phyloP scores from a whole-genome alignment of 2,329 filamentous ascomycete species.

The Phaeomoniella chlamydospora region DNA sequence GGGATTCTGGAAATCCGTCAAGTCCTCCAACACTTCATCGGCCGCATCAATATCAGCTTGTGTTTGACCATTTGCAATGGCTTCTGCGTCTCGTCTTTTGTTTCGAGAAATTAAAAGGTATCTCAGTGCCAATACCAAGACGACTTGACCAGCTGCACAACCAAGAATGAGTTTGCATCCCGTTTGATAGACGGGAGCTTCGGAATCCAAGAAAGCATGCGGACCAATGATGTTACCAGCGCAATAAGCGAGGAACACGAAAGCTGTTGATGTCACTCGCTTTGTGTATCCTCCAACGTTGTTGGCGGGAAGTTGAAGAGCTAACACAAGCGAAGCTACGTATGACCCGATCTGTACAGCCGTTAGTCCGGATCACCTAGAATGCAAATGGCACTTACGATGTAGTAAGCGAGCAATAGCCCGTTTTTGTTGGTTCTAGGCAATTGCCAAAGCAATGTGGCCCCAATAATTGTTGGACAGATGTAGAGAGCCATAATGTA shows the following conservation, averaged over 20 bases:
- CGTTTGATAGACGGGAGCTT: conserved; percentile 21
- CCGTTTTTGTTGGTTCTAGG: conserved; percentile 26
- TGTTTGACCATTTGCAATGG: neutral
- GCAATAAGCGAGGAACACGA: conserved; percentile 28
- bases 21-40: neutral
- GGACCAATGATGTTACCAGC: conserved; percentile 29
- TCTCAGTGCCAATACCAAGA: neutral
- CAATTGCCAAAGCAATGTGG: conserved; percentile 36
- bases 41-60: neutral
- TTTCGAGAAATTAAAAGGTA: neutral
- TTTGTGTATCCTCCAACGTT: conserved; percentile 36
- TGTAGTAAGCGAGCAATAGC: conserved; percentile 37
- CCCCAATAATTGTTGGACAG: conserved; percentile 35
- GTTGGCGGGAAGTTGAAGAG: conserved; percentile 1
- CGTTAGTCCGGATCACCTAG: neutral
- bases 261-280: conserved; percentile 28
- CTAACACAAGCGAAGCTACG: neutral
- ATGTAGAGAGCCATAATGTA: conserved; percentile 38
- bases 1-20: neutral
- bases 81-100: neutral
- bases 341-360: neutral
- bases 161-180: conserved; percentile 14
- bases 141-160: neutral
- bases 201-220: conserved; percentile 24
- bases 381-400: conserved; percentile 17